Evolutionary conservation across 495 filamentous ascomycete genomes (phyloP).

Genomic region (Aspergillus hancockii): DNA sequence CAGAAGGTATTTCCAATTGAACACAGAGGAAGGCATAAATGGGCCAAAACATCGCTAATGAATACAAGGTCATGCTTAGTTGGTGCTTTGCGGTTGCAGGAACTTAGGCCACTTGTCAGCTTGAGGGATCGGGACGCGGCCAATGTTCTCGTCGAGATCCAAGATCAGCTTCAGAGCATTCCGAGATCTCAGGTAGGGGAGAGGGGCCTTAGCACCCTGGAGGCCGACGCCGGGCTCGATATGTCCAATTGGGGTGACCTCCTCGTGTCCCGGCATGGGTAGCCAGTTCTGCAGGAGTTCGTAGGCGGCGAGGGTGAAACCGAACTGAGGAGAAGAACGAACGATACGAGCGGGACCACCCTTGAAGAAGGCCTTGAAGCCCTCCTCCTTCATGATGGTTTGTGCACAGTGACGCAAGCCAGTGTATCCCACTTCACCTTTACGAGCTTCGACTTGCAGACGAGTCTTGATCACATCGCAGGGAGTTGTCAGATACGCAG

Average conservation of each 20-base stretch:
- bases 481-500: slow-evolving; percentile 94
- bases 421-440: slow-evolving; percentile 86
- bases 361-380: slow-evolving; percentile 96
- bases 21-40: slow-evolving; percentile 20
- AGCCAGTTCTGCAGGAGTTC: slow-evolving; percentile 83
- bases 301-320: slow-evolving; percentile 93
- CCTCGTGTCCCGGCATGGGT: slow-evolving; percentile 73
- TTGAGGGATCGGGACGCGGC: slow-evolving; percentile 60
- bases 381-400: slow-evolving; percentile 86
- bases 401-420: slow-evolving; percentile 82
- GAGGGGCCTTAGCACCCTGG: slow-evolving; percentile 59
- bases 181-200: slow-evolving; percentile 81
- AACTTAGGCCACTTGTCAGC: slow-evolving; percentile 48
- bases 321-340: slow-evolving; percentile 94
- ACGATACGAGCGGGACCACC: slow-evolving; percentile 93
- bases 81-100: slow-evolving; percentile 37
- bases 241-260: slow-evolving; percentile 42
- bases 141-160: slow-evolving; percentile 90
- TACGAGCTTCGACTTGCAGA: slow-evolving; percentile 93
- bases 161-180: slow-evolving; percentile 98
- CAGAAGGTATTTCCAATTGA: slow-evolving; percentile 23
- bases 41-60: slow-evolving; percentile 35
- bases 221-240: slow-evolving; percentile 59
- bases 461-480: slow-evolving; percentile 99
- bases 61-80: slow-evolving; percentile 26